Evolutionary conservation across 257 asterid species (phyloP), one percentile per base, ranked within the genome.

Genomic region (Nicotiana tomentosiformis): DNA sequence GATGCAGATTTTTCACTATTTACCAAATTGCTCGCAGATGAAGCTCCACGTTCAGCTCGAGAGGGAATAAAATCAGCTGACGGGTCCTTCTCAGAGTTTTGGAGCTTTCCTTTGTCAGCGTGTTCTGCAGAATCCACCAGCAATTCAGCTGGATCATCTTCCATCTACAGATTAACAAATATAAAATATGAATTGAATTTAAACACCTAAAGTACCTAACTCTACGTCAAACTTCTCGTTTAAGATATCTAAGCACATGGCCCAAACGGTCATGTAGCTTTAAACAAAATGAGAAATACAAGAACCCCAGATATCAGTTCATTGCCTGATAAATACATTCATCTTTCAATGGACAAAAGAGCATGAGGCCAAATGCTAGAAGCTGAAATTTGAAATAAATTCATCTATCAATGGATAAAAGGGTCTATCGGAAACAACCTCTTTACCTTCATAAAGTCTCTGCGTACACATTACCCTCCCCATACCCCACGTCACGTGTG

Each of bases 61-160:
- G 68, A 83, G 83, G 86, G 83, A 43, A 81, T 53, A 84, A 76
- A 23, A 23, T 23, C 90, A 78, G 89, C 77, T 61, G 78, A 82
- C 72, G 92, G 85, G 56, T 84, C 81, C 82, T 87, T 91, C 57
- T 83, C 76, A 18, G 88, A 85, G 80, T 80, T 66, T 83, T 85
- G 90, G 82, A 88, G 81, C 89, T 91, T 91, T 87, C 77, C 82
- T 77, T 80, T 80, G 84, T 77, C 82, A 70, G 80, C 72, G 77
- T 84, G 89, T 84, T 89, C 90, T 29, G 90, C 88, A 87, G 92
- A 82, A 81, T 82, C 87, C 80, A 88, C 91, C 88, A 86, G 86
- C 66, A 89, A 83, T 89, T 89, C 95, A 85, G 93, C 91, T 83
- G 95, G 95, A 91, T 88, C 89, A 86, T 91, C 98, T 89, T 94